phyloP scores from a whole-genome alignment of 164 flowering plant genomes.

The Sedum album region DNA sequence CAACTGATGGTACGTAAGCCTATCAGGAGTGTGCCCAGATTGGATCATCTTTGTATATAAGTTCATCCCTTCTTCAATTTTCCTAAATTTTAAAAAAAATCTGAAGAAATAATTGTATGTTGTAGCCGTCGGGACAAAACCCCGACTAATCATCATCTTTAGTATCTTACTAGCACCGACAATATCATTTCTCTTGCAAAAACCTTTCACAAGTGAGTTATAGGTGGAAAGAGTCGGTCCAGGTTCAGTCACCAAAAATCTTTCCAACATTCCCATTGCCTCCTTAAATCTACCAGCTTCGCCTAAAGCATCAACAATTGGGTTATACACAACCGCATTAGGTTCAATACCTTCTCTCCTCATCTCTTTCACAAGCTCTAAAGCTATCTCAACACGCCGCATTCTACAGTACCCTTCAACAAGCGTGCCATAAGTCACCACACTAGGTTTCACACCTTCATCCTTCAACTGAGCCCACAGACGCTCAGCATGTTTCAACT shows the following conservation, averaged over 20 bases:
- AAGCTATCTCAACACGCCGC: conserved; percentile 58
- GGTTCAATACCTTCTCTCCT: conserved; percentile 47
- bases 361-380: conserved; percentile 62
- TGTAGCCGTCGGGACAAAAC: conserved; percentile 54
- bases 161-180: conserved; percentile 57
- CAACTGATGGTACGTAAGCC: conserved; percentile 59
- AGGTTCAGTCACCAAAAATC: conserved; percentile 38
- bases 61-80: conserved; percentile 66
- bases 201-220: conserved; percentile 61
- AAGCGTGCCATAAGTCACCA: conserved; percentile 75
- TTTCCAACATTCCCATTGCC: conserved; percentile 49
- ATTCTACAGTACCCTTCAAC: conserved; percentile 76
- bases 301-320: conserved; percentile 65
- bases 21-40: conserved; percentile 63
- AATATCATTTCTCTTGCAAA: conserved; percentile 49
- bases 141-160: conserved; percentile 64
- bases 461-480: conserved; percentile 47
- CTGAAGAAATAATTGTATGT: conserved; percentile 73
- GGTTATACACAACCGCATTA: conserved; percentile 55
- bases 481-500: conserved; percentile 52
- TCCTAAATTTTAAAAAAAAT: conserved; percentile 51
- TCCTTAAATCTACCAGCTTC: conserved; percentile 71
- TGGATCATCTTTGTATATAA: conserved; percentile 68
- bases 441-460: conserved; percentile 39
- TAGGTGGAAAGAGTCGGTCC: conserved; percentile 68